Percentiles rank a stretch among this genome's conserved stretches.
Evolutionary conservation across 2,329 filamentous ascomycete species (phyloP).

Genomic region (Hymenoscyphus linearis): DNA sequence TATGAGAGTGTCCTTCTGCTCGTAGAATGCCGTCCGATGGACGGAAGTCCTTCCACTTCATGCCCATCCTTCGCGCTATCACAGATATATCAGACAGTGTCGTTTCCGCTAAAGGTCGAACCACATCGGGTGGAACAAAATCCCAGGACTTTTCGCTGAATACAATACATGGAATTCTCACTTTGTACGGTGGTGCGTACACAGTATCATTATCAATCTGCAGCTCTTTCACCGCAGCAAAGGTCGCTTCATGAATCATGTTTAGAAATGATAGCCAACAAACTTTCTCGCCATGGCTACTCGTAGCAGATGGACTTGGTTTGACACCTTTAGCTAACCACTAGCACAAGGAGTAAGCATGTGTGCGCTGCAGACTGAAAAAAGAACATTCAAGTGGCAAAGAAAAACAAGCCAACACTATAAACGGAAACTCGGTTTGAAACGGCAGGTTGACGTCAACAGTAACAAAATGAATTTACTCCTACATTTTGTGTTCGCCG

Average conservation of each 20-base stretch:
- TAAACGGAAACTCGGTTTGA: too few relatives aligned
- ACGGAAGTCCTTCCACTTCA: slow-evolving; percentile 30
- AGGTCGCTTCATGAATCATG: slow-evolving; percentile 13
- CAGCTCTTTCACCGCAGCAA: background rate
- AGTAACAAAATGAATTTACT: background rate
- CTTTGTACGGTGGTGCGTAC: background rate
- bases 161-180: slow-evolving; percentile 19
- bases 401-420: too few relatives aligned
- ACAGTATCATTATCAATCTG: background rate
- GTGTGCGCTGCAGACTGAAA: too few relatives aligned
- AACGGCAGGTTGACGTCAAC: background rate
- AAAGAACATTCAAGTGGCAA: too few relatives aligned
- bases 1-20: slow-evolving; percentile 28
- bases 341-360: slow-evolving; percentile 3
- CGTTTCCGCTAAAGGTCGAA: slow-evolving; percentile 26
- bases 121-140: slow-evolving; percentile 30
- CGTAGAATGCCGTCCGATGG: slow-evolving; percentile 26
- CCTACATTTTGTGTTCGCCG: slow-evolving; percentile 3
- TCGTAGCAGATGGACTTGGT: background rate
- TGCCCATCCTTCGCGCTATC: slow-evolving; percentile 30
- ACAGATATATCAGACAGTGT: slow-evolving; percentile 28
- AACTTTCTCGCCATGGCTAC: slow-evolving; percentile 11
- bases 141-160: slow-evolving; percentile 31
- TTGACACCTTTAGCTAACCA: slow-evolving; percentile 2
- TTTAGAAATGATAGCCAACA: slow-evolving; percentile 16